Evolutionary conservation across 352 stramenopile genomes (phyloP), one percentile per base, ranked within the genome.

Genomic region (Globisporangium cystogenes): DNA sequence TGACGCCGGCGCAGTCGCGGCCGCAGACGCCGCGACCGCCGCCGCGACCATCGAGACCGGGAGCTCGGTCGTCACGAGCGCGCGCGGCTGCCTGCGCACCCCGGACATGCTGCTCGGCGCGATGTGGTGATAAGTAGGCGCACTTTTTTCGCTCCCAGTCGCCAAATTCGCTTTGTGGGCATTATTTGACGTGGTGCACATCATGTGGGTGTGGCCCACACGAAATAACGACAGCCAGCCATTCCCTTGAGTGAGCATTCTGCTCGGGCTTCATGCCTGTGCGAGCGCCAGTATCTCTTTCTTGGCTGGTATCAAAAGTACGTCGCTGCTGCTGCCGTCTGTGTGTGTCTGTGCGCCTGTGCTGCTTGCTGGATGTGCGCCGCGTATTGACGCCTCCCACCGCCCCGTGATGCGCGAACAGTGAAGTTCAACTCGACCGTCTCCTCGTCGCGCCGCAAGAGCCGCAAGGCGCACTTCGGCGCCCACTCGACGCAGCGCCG

Each of bases 381-480:
- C 26, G 26, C 26, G 26, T 29, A 29, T 4, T 24, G 51, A 18
- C 26, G 15, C 7, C 20, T 36, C 36, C 36, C 18, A 5, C 36
- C 36, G 5, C 16, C n/a, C 39, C 6, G 7, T 14, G 16, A 67
- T 35, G 29, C 8, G 10, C 29, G 29, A 35, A 8, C 67, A 93
- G 81, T 95, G 87, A 97, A 97, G 75, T 96, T 96, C 77, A 97
- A 96, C 82, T 88, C 86, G 66, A 94, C 92, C 65, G 86, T 96
- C 49, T 93, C 89, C 62, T 96, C 89, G 62, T 98, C 91, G 68
- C 95, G 97, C 70, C 92, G 97, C 62, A 99, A 99, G 93, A 90
- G 70, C 71, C 96, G 97, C 65, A 99, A 99, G 96, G 97, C 97
- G 57, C 97, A 99, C 85, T 99, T 99, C 79, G 80, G 82, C 62